These are phyloP conservation scores for Mycena pura DNA, from an alignment of 768 basidiomycete species.

Conservation along the genomic window DNA sequence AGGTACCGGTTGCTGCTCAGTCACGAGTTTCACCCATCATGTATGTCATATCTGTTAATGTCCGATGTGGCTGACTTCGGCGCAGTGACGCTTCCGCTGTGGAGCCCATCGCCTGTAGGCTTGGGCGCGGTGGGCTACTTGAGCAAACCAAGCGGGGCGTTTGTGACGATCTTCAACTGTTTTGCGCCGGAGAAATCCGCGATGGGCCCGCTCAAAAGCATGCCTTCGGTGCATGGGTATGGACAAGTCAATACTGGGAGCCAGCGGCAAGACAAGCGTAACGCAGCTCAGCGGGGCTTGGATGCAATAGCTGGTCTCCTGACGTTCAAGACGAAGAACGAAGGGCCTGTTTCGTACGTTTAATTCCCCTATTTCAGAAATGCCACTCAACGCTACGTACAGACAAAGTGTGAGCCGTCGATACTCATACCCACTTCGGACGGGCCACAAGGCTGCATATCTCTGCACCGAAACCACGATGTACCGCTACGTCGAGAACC, in stretches of 20 bases:
- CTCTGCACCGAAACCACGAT: conserved; percentile 59
- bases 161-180: conserved; percentile 77
- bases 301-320: conserved; percentile 61
- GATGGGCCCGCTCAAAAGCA: conserved; percentile 46
- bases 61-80: not conserved
- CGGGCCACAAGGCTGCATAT: conserved; percentile 57
- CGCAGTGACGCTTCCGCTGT: conserved; percentile 70
- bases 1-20: conserved; percentile 70
- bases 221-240: conserved; percentile 71
- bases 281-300: conserved; percentile 60
- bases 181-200: conserved; percentile 57
- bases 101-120: conserved; percentile 67
- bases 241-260: conserved; percentile 58
- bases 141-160: conserved; percentile 67
- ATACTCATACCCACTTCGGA: conserved; percentile 53
- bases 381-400: conserved; percentile 1
- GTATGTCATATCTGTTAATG: conserved; percentile 47
- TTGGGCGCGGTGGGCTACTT: conserved; percentile 83
- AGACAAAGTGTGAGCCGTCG: conserved; percentile 50
- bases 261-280: conserved; percentile 64
- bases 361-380: not conserved
- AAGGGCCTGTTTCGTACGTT: conserved; percentile 49
- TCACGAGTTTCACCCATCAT: conserved; percentile 72
- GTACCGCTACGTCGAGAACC: conserved; percentile 56
- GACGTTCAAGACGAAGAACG: conserved; percentile 47